Percentiles rank a stretch among this genome's conserved stretches.
phyloP scores from a whole-genome alignment of 345 rosid species.

The Geranium brycei region DNA sequence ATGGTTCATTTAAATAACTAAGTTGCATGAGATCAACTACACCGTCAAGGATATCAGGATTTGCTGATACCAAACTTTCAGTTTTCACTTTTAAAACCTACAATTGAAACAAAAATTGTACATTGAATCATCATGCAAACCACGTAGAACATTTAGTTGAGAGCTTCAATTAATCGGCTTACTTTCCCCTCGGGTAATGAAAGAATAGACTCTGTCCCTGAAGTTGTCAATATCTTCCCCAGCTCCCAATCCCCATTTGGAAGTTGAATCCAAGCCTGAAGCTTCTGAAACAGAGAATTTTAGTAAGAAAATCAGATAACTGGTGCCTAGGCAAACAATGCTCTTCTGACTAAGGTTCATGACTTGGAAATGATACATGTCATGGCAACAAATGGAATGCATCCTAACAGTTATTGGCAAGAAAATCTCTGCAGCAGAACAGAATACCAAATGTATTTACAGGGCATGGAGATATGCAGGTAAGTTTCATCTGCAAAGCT shows the following conservation, averaged over 20 bases:
- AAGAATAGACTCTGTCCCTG: conserved; percentile 56
- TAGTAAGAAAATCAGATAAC: conserved; percentile 7
- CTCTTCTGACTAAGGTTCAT: background rate
- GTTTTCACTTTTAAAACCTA: conserved; percentile 62
- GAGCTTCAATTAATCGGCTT: conserved; percentile 20
- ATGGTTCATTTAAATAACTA: conserved; percentile 93
- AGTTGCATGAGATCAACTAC: conserved; percentile 97
- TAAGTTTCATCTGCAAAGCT: background rate
- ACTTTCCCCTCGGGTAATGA: conserved; percentile 71
- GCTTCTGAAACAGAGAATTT: conserved; percentile 43
- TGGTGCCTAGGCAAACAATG: background rate
- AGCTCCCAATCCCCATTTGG: conserved; percentile 83
- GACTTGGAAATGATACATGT: conserved; percentile 4
- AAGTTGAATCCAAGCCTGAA: conserved; percentile 80
- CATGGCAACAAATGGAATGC: background rate
- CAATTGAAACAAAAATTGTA: conserved; percentile 5
- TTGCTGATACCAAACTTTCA: conserved; percentile 69
- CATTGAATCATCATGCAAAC: conserved; percentile 12
- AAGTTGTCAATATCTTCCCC: conserved; percentile 53
- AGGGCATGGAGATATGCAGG: background rate
- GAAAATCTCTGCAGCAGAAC: conserved; percentile 1
- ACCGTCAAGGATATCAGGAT: conserved; percentile 98
- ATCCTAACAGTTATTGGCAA: background rate
- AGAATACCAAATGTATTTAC: background rate
- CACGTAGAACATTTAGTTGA: conserved; percentile 8